Percentiles rank a stretch among this genome's conserved stretches.
These are phyloP conservation scores for Acer campestre DNA, from an alignment of 345 rosid species.

Conservation along the genomic window DNA sequence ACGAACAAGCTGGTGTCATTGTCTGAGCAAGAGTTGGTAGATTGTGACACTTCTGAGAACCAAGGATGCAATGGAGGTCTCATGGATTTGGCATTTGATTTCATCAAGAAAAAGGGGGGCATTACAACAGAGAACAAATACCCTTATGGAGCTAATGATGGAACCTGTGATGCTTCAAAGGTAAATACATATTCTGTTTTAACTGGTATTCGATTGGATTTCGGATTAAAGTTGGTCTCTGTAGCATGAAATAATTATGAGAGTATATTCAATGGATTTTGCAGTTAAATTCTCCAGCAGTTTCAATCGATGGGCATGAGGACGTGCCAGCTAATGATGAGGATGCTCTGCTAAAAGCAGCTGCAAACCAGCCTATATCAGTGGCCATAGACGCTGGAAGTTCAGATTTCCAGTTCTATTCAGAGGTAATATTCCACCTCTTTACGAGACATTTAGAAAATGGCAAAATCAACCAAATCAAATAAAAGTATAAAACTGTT, in stretches of 20 bases:
- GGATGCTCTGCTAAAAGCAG: slow-evolving; percentile 63
- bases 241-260: neutral
- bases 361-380: slow-evolving; percentile 64
- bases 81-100: slow-evolving; percentile 74
- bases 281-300: slow-evolving; percentile 44
- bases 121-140: slow-evolving; percentile 56
- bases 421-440: no score
- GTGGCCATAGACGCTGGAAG: slow-evolving; percentile 80
- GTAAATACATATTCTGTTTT: neutral
- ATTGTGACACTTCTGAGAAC: slow-evolving; percentile 66
- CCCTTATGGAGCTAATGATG: slow-evolving; percentile 53
- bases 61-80: slow-evolving; percentile 78
- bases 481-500: no score
- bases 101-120: slow-evolving; percentile 59
- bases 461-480: no score
- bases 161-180: slow-evolving; percentile 45
- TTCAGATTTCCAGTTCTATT: slow-evolving; percentile 79
- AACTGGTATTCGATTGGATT: neutral
- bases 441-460: no score
- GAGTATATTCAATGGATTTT: neutral
- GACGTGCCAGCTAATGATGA: slow-evolving; percentile 63
- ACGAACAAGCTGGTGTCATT: slow-evolving; percentile 56
- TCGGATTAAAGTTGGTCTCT: neutral
- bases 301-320: slow-evolving; percentile 70
- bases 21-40: slow-evolving; percentile 74